Percentiles rank a stretch among this genome's conserved stretches.
Conservation (phyloP, 202 grass and related monocot genomes). For the Setaria italica region DNA sequence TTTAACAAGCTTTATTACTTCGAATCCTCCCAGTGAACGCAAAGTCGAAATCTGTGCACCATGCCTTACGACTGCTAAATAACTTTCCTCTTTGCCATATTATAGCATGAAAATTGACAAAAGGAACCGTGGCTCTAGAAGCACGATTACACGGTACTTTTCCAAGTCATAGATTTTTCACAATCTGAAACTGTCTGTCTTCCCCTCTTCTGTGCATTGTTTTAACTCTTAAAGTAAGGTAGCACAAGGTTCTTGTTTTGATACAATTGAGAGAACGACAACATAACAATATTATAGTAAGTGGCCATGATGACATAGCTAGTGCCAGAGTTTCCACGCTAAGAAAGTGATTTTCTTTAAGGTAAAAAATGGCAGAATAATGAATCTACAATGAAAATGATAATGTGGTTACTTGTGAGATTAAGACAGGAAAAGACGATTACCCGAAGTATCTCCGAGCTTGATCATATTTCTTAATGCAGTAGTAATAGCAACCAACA, state of each 20-base stretch:
- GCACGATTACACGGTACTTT: neutral
- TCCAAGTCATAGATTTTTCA: neutral
- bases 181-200: neutral
- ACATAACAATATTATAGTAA: constrained; percentile 7
- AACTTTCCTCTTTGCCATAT: neutral
- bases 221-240: constrained; percentile 2
- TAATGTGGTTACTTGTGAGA: neutral
- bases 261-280: neutral
- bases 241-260: constrained; percentile 1
- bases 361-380: constrained; percentile 23
- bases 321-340: constrained; percentile 1
- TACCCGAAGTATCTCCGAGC: constrained; percentile 94
- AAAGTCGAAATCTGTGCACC: neutral
- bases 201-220: neutral
- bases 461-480: constrained; percentile 98
- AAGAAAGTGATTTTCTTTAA: neutral
- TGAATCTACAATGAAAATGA: constrained; percentile 14
- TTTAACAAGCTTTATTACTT: constrained; percentile 4
- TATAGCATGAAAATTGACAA: neutral
- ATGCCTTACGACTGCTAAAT: neutral
- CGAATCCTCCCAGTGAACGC: constrained; percentile 10
- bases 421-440: constrained; percentile 38
- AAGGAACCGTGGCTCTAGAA: neutral
- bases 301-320: neutral
- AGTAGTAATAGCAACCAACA: constrained; percentile 96